A percentile compares a stretch with the other conserved stretches of the same genome.
phyloP scores from a whole-genome alignment of 441 rosid species.

The Gossypium aridum region DNA sequence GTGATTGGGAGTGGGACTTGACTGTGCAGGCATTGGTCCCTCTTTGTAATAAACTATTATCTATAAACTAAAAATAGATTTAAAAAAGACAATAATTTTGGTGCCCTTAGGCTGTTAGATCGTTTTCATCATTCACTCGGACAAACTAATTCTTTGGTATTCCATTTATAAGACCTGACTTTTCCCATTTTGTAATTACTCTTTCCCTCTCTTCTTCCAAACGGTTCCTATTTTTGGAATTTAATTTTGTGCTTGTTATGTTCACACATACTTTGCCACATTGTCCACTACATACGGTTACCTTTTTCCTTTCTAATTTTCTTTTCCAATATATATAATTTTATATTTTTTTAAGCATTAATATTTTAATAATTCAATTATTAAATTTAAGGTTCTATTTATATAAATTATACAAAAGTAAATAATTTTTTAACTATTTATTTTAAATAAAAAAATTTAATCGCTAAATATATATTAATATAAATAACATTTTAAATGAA shows the following conservation, averaged over 20 bases:
- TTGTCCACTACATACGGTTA: not conserved
- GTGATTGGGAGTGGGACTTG: constrained; percentile 23
- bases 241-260: constrained; percentile 8
- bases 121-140: constrained; percentile 20
- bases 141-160: constrained; percentile 14
- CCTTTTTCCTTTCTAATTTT: too few relatives aligned
- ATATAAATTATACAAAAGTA: too few relatives aligned
- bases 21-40: constrained; percentile 2
- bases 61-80: not conserved
- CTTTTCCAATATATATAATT: too few relatives aligned
- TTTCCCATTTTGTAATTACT: not conserved
- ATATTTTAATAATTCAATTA: too few relatives aligned
- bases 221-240: constrained; percentile 23
- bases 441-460: too few relatives aligned
- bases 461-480: too few relatives aligned
- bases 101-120: constrained; percentile 14
- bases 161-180: not conserved
- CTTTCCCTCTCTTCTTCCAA: not conserved
- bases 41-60: too few relatives aligned
- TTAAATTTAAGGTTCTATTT: too few relatives aligned
- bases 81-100: not conserved
- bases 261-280: not conserved
- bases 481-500: too few relatives aligned
- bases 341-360: too few relatives aligned
- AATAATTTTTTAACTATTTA: too few relatives aligned